Percentiles rank a stretch among this genome's conserved stretches.
phyloP scores from a whole-genome alignment of 2,329 filamentous ascomycete species.

The Trichoderma asperellum region DNA sequence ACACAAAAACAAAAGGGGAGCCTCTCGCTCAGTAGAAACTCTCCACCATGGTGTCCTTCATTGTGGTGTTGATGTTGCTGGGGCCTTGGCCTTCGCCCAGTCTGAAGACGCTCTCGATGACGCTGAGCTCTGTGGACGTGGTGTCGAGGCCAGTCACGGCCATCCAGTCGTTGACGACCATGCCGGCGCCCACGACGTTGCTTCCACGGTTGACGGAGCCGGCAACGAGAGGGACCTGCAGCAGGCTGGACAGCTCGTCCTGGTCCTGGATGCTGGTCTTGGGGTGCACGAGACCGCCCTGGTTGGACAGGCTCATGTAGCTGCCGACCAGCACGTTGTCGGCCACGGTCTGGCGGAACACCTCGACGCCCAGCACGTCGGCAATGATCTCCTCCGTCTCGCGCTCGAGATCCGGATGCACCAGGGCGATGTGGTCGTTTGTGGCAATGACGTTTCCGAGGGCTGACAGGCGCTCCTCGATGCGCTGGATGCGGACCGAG shows the following conservation, averaged over 20 bases:
- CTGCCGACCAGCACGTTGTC: constrained; percentile 96
- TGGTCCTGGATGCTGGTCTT: constrained; percentile 98
- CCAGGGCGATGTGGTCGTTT: constrained; percentile 95
- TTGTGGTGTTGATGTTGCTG: constrained; percentile 75
- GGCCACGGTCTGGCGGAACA: constrained; percentile 91
- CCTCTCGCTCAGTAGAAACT: constrained; percentile 77
- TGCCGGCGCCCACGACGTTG: constrained; percentile 83
- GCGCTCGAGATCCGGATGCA: constrained; percentile 94
- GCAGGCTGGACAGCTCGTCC: constrained; percentile 89
- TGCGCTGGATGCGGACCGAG: constrained; percentile 89
- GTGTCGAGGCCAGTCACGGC: constrained; percentile 92
- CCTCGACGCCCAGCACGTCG: constrained; percentile 86
- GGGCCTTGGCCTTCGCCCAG: constrained; percentile 85
- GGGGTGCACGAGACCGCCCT: constrained; percentile 94
- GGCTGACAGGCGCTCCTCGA: constrained; percentile 94
- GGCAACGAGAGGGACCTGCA: constrained; percentile 94
- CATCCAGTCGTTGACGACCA: constrained; percentile 79
- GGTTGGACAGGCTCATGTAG: constrained; percentile 96
- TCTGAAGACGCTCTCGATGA: constrained; percentile 94
- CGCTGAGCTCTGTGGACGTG: constrained; percentile 95
- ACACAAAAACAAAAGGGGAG: neutral
- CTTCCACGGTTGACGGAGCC: constrained; percentile 92
- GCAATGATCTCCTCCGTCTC: constrained; percentile 99
- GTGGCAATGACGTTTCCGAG: constrained; percentile 95
- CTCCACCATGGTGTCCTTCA: constrained; percentile 99